Evolutionary conservation across 139 green algal genomes (phyloP).

Genomic region (Zygnema circumcarinatum): DNA sequence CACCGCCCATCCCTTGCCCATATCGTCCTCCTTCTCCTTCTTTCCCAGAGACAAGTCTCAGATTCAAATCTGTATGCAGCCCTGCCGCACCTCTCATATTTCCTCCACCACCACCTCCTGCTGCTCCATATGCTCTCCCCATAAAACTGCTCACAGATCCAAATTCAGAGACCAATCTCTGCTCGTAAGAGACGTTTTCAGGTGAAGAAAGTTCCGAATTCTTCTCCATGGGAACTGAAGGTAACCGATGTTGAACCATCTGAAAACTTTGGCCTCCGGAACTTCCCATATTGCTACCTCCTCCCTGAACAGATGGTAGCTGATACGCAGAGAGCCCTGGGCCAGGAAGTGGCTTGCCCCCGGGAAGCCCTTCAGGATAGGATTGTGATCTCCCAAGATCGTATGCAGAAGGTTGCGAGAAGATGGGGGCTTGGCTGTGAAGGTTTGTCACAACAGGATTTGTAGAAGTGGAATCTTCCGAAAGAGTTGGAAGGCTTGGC

Average conservation of each 20-base stretch:
- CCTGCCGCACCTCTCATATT: background rate
- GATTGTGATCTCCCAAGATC: background rate
- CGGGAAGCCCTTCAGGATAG: background rate
- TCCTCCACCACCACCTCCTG: background rate
- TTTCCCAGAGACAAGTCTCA: background rate
- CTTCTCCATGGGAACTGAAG: background rate
- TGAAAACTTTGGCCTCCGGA: background rate
- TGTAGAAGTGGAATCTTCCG: slow-evolving; percentile 13
- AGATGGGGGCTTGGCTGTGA: background rate
- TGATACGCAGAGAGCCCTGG: background rate
- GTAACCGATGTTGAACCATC: background rate
- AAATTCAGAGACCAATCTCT: background rate
- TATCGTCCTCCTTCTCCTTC: background rate
- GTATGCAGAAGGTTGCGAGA: background rate
- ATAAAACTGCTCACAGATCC: no score
- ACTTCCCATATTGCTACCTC: background rate
- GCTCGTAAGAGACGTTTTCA: background rate
- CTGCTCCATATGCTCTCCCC: no score
- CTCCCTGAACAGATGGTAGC: background rate
- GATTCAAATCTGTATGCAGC: background rate
- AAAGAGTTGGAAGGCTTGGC: slow-evolving; percentile 14
- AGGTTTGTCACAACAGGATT: background rate
- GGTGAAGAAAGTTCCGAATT: background rate
- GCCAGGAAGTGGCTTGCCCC: background rate
- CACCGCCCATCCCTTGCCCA: no score